Percentiles rank a stretch among this genome's conserved stretches.
These are phyloP conservation scores for Stagonosporopsis vannaccii DNA, from an alignment of 2,329 filamentous ascomycete species.

Conservation along the genomic window DNA sequence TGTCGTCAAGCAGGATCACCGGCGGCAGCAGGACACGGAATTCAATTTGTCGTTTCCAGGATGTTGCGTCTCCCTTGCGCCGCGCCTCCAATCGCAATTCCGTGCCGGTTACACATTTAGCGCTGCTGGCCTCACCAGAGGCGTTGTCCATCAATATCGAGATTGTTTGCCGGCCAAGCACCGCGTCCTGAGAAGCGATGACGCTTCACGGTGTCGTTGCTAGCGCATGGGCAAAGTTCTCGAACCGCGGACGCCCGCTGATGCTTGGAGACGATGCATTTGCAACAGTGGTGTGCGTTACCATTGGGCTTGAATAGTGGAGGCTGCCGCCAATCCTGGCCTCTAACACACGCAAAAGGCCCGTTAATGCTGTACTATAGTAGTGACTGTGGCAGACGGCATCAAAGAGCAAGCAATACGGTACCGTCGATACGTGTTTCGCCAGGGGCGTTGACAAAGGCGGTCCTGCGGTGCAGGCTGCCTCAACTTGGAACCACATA, in stretches of 20 bases:
- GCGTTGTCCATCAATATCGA: conserved; percentile 23
- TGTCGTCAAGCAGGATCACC: conserved; percentile 32
- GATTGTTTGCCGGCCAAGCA: conserved; percentile 26
- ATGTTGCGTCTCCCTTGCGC: conserved; percentile 38
- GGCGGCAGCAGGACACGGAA: conserved; percentile 33
- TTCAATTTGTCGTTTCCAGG: conserved; percentile 29
- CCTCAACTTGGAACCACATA: conserved; percentile 46
- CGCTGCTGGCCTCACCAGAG: conserved; percentile 31
- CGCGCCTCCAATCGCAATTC: conserved; percentile 29
- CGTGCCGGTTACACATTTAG: conserved; percentile 44
- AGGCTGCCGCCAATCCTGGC: conserved; percentile 22
- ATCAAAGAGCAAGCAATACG: conserved; percentile 27
- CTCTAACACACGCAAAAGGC: conserved; percentile 1
- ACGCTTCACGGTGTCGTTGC: conserved; percentile 16
- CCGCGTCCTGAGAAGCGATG: conserved; percentile 42
- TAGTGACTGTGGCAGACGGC: conserved; percentile 20
- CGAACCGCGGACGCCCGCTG: conserved; percentile 24
- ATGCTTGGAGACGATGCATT: conserved; percentile 20
- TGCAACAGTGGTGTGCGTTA: conserved; percentile 23
- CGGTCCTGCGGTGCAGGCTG: conserved; percentile 49
- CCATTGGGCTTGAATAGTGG: conserved; percentile 17
- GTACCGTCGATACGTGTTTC: conserved; percentile 40
- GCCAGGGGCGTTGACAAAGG: conserved; percentile 43
- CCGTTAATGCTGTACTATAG: conserved; percentile 1
- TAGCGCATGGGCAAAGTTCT: conserved; percentile 27